Evolutionary conservation across 129 eudicot genomes (phyloP).

Genomic region (Helianthus tuberosus): DNA sequence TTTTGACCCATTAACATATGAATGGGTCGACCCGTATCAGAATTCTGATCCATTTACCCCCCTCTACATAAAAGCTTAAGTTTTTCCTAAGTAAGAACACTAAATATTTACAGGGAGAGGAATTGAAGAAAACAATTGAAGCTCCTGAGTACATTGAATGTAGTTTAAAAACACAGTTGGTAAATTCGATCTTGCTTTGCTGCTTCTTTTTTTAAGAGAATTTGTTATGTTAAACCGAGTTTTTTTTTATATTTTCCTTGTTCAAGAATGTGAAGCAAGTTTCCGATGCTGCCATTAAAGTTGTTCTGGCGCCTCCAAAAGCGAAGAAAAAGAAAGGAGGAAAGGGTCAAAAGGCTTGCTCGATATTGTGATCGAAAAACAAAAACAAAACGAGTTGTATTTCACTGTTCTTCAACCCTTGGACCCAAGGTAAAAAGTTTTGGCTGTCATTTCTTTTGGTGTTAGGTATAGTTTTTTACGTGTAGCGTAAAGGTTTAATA

Average conservation of each 20-base stretch:
- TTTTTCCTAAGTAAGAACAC: too few species aligned
- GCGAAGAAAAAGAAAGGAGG: conserved; percentile 72
- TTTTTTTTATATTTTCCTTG: background rate
- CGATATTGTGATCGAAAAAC: conserved; percentile 66
- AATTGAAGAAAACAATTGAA: conserved; percentile 71
- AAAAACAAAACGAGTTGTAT: conserved; percentile 29
- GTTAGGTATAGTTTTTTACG: too few species aligned
- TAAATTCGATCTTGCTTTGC: conserved; percentile 15
- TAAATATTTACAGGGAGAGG: conserved; percentile 66
- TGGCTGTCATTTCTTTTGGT: too few species aligned
- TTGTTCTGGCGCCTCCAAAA: conserved; percentile 89
- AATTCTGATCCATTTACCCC: background rate
- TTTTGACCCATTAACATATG: background rate
- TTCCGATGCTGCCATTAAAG: conserved; percentile 89
- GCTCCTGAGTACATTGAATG: conserved; percentile 95
- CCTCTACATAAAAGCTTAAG: background rate
- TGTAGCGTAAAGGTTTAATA: too few species aligned
- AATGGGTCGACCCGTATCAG: background rate
- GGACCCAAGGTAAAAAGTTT: too few species aligned
- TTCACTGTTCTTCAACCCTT: conserved; percentile 25
- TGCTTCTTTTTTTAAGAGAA: background rate
- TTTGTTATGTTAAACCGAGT: background rate
- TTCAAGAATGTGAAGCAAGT: conserved; percentile 69
- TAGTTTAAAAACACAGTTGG: conserved; percentile 95
- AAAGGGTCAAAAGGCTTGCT: conserved; percentile 80